Conservation (phyloP, 2,329 filamentous ascomycete species). For the Monilinia fructigena region DNA sequence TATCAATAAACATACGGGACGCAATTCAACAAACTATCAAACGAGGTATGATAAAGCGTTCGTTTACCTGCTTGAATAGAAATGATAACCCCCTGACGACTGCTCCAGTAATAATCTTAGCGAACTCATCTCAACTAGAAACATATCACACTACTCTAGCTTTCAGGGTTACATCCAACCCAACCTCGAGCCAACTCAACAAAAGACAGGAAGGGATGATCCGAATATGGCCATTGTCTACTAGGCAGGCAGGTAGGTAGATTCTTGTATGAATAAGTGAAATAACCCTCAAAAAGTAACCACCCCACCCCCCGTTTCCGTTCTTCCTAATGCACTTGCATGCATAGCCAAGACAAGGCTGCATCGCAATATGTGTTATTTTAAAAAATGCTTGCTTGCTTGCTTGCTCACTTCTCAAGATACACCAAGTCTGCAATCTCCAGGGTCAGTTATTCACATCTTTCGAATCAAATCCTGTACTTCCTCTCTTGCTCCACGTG, state of each 20-base stretch:
- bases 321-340: conserved; percentile 6
- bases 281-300: too few relatives aligned
- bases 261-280: too few relatives aligned
- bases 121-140: background rate
- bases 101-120: background rate
- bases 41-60: too few relatives aligned
- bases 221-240: background rate
- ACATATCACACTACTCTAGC: background rate
- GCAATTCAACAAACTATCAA: too few relatives aligned
- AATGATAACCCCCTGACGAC: background rate
- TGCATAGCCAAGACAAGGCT: conserved; percentile 4
- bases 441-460: background rate
- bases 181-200: background rate
- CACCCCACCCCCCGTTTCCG: background rate
- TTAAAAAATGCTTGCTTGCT: too few relatives aligned
- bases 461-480: conserved; percentile 4
- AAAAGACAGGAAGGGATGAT: background rate
- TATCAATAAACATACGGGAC: background rate
- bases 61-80: background rate
- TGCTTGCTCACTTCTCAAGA: background rate
- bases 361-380: background rate
- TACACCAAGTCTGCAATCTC: background rate
- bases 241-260: too few relatives aligned
- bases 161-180: conserved; percentile 2
- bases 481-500: background rate